phyloP scores from a whole-genome alignment of 2,329 filamentous ascomycete genomes.

The Monosporascus ibericus region DNA sequence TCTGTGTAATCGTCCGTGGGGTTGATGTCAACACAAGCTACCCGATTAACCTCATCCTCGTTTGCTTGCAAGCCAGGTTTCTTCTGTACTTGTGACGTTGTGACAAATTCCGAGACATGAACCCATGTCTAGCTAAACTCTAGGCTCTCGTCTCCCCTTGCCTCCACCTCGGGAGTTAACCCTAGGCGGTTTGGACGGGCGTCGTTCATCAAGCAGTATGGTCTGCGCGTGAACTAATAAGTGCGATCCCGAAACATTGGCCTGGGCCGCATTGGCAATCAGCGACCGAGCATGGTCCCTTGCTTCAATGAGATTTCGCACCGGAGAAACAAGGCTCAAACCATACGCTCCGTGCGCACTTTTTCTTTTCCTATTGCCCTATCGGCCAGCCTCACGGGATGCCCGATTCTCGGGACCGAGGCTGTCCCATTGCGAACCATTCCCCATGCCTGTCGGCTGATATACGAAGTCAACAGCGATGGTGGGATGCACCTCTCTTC shows the following conservation, averaged over 20 bases:
- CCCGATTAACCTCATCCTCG: too few relatives aligned
- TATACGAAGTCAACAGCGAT: too few relatives aligned
- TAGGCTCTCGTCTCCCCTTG: neutral
- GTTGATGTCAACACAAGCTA: too few relatives aligned
- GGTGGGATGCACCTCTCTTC: too few relatives aligned
- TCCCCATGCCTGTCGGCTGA: too few relatives aligned
- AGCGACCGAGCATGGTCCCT: neutral
- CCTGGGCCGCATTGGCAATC: slow-evolving; percentile 8
- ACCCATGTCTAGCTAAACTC: neutral
- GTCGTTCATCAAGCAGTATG: neutral
- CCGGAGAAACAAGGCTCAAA: neutral
- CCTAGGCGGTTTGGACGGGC: neutral
- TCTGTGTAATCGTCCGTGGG: too few relatives aligned
- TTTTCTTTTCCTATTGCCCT: too few relatives aligned
- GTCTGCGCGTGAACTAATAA: slow-evolving; percentile 3
- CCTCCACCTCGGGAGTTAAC: neutral
- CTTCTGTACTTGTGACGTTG: neutral
- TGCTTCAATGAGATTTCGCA: neutral
- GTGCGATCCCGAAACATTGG: slow-evolving; percentile 17
- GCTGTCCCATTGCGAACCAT: too few relatives aligned
- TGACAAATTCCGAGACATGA: neutral
- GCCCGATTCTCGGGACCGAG: too few relatives aligned
- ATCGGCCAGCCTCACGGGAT: too few relatives aligned
- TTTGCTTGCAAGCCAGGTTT: too few relatives aligned
- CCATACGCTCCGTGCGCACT: too few relatives aligned